phyloP scores from a whole-genome alignment of 768 basidiomycete genomes.

The Rhodotorula graminis region DNA sequence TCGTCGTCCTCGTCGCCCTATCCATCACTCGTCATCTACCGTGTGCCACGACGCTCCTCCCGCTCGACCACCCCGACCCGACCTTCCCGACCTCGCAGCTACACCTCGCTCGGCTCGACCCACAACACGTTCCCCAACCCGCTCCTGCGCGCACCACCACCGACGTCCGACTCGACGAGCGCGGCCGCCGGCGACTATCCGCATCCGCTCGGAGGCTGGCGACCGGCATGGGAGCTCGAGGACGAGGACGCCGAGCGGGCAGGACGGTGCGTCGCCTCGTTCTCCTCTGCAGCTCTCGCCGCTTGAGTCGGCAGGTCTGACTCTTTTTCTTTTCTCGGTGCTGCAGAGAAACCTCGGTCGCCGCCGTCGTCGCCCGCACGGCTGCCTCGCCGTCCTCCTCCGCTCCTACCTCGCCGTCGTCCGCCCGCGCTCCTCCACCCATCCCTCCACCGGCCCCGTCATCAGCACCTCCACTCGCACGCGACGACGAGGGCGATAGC shows the following conservation, averaged over 20 bases:
- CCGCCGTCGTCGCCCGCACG: background rate
- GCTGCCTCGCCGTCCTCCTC: background rate
- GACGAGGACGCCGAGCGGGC: constrained; percentile 12
- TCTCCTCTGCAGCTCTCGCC: too few relatives aligned
- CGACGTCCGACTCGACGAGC: background rate
- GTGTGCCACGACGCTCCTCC: too few relatives aligned
- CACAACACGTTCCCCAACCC: constrained; percentile 94
- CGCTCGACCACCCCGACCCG: background rate
- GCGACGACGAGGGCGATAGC: background rate
- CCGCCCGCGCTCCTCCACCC: background rate
- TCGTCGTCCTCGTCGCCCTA: too few relatives aligned
- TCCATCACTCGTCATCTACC: too few relatives aligned
- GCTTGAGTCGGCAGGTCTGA: background rate
- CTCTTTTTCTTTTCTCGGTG: background rate
- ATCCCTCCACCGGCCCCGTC: background rate
- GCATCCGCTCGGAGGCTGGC: constrained; percentile 9
- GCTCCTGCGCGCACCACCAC: constrained; percentile 53
- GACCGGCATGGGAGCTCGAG: constrained; percentile 15
- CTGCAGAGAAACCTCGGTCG: background rate
- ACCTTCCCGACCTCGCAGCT: constrained; percentile 53
- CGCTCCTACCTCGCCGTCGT: background rate
- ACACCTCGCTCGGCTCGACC: constrained; percentile 92
- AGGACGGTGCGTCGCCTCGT: background rate
- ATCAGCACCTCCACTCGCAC: too few relatives aligned
- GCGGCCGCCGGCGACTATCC: too few relatives aligned